Evolutionary conservation across 1,284 basidiomycete species (phyloP), one percentile per base, ranked within the genome.

Genomic region (Cutaneotrichosporon dermatis): DNA sequence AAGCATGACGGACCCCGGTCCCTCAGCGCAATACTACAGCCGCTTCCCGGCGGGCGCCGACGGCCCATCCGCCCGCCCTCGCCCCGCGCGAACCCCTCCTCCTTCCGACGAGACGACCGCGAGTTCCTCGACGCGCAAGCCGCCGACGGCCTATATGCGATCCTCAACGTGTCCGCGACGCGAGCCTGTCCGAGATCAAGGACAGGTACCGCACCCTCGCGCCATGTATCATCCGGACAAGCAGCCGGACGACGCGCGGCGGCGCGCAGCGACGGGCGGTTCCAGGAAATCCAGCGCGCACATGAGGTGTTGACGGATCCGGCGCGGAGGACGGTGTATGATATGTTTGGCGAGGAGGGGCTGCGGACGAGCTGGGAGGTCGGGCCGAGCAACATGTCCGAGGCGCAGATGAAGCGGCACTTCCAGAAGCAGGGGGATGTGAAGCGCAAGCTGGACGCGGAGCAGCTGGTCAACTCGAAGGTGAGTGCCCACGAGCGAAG

Each of bases 221-320:
- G 71, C 80, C 0, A 72, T 78, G 1, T 79, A 80, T 48, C 82
- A 83, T 62, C 82, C 82, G 1, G 82, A 83, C 69, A 80, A 82
- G 58, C 82, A 83, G 60, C 72, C 75, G 67, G 55, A 78, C 71
- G 60, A 78, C 62, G 61, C 44, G 53, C 60, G 64, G 11, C 66
- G 69, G 4, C 46, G 43, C 7, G 70, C 72, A 11, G 74, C 75
- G 8, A 72, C 74, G 54, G 58, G 6, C 68, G 69, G 33, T 75
- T 76, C 54, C 69, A 71, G 35, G 69, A 69, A 35, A 74, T 78
- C 41, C 75, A 76, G 60, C 64, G 71, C 10, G 78, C 78, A 13
- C 75, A 79, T 57, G 75, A 78, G 61, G 63, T 82, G 6, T 69
- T 83, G 6, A 76, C 73, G 9, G 80, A 83, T 61, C 70, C 75